Percentiles rank a stretch among this genome's conserved stretches.
phyloP scores from a whole-genome alignment of 805 yeast species.

The Saccharomycopsis fermentans region DNA sequence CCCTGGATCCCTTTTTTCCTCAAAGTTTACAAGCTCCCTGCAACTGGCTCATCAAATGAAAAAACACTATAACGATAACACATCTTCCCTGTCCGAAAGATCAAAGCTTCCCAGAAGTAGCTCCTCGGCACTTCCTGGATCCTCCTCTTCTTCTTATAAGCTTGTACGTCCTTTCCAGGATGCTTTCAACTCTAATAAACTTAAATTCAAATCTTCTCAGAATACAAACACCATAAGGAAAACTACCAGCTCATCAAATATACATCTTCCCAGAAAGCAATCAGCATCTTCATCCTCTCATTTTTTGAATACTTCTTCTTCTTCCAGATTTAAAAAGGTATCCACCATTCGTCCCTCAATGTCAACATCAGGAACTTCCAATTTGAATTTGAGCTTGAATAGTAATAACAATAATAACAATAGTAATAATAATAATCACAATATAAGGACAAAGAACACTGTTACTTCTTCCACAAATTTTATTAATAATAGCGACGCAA shows the following conservation, averaged over 20 bases:
- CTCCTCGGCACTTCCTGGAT: background rate
- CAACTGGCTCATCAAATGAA: too few species aligned
- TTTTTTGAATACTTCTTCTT: background rate
- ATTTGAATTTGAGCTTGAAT: background rate
- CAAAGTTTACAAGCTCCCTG: too few species aligned
- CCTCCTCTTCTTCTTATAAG: background rate
- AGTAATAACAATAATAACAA: background rate
- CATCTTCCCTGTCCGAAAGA: too few species aligned
- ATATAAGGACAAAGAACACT: background rate
- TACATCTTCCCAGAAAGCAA: background rate
- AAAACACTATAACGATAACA: too few species aligned
- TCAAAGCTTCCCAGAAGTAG: too few species aligned
- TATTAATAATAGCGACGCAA: background rate
- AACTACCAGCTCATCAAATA: background rate
- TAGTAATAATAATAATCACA: background rate
- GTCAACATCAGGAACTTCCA: background rate
- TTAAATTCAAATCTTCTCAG: background rate
- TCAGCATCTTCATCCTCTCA: background rate
- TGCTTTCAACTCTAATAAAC: background rate
- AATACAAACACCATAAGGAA: background rate
- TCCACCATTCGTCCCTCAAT: background rate
- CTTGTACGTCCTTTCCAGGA: background rate
- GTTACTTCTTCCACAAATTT: background rate
- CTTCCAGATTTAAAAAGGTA: background rate
- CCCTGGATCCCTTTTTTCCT: too few species aligned